Evolutionary conservation across 805 yeast species (phyloP), one percentile per base, ranked within the genome.

Genomic region (Teunomyces gatunensis): DNA sequence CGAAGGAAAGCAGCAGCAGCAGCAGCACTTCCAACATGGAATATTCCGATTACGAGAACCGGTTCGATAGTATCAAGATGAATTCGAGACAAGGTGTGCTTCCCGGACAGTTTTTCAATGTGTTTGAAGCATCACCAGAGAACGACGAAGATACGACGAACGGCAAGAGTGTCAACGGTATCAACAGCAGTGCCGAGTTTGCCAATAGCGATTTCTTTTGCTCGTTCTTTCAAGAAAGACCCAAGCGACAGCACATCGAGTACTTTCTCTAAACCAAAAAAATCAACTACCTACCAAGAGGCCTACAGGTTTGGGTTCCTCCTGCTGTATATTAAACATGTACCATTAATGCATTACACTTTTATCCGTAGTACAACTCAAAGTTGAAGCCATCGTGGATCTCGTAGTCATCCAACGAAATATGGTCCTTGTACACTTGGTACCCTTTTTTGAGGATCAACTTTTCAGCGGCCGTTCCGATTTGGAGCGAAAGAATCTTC

Each of bases 61-160:
- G 48, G 10, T 18, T 30, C 15, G 48, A 43, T 15, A 35, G 41
- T 9, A 21, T n/a, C n/a, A 23, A 21, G 29, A 27, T 37, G 11
- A 45, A 42, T 44, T 49, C 46, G 28, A 39, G 45, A 10, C 65
- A 63, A 42, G 69, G 67, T 6, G 64, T 65, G 21, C 58, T 70
- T 23, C 68, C 74, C 43, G 81, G 83, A 21, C 85, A 87, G 40
- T 83, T 81, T 46, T 94, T 92, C 68, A 94, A 94, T 61, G 96
- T 95, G 1, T 94, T 94, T 67, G 98, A 89, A 53, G 98, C 97
- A 11, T 94, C 97, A 6, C 98, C 98, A 0, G 97, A 90, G 58
- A 90, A 91, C 62, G 86, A 83, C 45, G 79, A 79, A 53, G 85
- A 77, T 53, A 75, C 80, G 9, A 42, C 61, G 39, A 67, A 63